A percentile compares a stretch with the other conserved stretches of the same genome.
Evolutionary conservation across 352 stramenopile species (phyloP).

Genomic region (Globisporangium viniferum): DNA sequence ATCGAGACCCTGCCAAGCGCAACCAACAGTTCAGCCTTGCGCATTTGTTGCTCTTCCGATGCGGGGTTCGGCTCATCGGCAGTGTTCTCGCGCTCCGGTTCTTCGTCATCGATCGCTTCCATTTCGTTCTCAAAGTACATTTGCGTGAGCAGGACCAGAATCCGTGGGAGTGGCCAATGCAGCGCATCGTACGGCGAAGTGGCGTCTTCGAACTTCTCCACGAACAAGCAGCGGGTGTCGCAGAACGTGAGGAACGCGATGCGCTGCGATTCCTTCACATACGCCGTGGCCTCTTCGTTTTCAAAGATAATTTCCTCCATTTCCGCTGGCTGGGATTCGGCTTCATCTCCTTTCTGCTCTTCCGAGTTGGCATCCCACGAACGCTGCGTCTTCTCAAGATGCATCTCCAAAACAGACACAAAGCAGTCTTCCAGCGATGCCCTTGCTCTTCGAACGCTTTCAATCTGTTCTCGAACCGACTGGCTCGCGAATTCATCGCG

Average conservation of each 20-base stretch:
- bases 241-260: constrained; percentile 78
- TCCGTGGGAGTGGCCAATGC: constrained; percentile 66
- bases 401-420: constrained; percentile 71
- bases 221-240: constrained; percentile 75
- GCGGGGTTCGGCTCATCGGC: constrained; percentile 20
- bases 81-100: constrained; percentile 33
- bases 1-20: constrained; percentile 68
- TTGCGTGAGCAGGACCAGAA: constrained; percentile 67
- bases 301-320: constrained; percentile 75
- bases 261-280: constrained; percentile 60
- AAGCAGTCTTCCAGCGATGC: constrained; percentile 56
- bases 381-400: constrained; percentile 43
- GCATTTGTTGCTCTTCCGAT: constrained; percentile 26
- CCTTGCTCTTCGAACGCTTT: constrained; percentile 36
- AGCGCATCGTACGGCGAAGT: constrained; percentile 53
- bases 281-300: constrained; percentile 41
- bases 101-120: constrained; percentile 29
- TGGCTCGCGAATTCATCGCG: constrained; percentile 5
- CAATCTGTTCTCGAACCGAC: constrained; percentile 30
- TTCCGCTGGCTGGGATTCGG: constrained; percentile 29
- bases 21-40: constrained; percentile 64
- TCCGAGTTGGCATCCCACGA: constrained; percentile 22
- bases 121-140: constrained; percentile 85
- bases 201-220: constrained; percentile 76
- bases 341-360: constrained; percentile 26